Evolutionary conservation across 140 eudicot genomes (phyloP).

Genomic region (Stevia rebaudiana): DNA sequence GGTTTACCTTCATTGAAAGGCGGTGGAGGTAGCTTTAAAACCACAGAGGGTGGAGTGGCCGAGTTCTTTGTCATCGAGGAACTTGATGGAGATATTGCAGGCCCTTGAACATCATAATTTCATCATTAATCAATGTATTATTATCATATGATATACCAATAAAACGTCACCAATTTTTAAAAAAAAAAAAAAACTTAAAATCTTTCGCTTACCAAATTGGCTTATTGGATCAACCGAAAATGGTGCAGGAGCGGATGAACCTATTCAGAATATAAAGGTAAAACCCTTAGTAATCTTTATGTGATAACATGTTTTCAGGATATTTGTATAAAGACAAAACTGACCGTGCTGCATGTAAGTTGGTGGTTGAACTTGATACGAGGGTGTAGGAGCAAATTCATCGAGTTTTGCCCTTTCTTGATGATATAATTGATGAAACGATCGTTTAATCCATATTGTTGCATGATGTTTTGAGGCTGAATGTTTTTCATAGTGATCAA

Average conservation of each 20-base stretch:
- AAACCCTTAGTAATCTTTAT: not conserved
- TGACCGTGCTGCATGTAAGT: conserved; percentile 43
- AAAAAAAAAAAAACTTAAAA: not conserved
- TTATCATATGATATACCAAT: not conserved
- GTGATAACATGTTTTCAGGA: not conserved
- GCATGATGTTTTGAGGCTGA: conserved; percentile 26
- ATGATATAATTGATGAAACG: conserved; percentile 39
- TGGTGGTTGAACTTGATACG: conserved; percentile 33
- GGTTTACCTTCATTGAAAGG: conserved; percentile 80
- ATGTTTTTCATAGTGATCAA: conserved; percentile 17
- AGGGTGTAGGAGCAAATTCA: conserved; percentile 42
- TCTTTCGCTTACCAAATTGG: conserved; percentile 30
- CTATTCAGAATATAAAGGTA: conserved; percentile 14
- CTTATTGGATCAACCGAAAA: conserved; percentile 40
- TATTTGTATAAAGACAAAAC: conserved; percentile 19
- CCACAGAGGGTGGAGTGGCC: conserved; percentile 45
- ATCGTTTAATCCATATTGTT: conserved; percentile 27
- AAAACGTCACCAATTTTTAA: not conserved
- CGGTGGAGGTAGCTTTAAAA: conserved; percentile 66
- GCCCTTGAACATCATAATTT: conserved; percentile 26
- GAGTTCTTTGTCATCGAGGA: conserved; percentile 24
- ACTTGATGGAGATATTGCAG: conserved; percentile 49
- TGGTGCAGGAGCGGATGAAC: conserved; percentile 38
- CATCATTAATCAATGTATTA: not conserved
- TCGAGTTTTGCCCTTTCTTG: conserved; percentile 32